Base-by-base conservation (phyloP, 2,329 filamentous ascomycete genomes). In the Sporothrix phasma region DNA sequence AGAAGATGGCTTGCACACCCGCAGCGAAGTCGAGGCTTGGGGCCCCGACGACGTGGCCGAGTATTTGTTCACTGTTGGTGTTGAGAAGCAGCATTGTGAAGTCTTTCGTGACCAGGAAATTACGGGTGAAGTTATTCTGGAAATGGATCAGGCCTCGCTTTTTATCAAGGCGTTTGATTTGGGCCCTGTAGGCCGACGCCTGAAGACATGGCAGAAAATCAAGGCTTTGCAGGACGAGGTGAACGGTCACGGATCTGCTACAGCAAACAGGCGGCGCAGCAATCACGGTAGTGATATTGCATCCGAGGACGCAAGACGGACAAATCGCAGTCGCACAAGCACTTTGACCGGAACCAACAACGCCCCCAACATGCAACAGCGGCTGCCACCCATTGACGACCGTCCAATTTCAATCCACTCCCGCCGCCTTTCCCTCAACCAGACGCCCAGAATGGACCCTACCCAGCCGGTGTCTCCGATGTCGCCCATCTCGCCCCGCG, bases 191-290 rank as follows among this genome's bases (percentile, higher is more conserved):
- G 93, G 93, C 8, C 84, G 90, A 64, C 84, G 93, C 66, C 77
- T 97, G 67, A 95, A 95, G 74, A 96, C 92, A 2, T 97, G 93
- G 93, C 91, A 97, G 75, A 96, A 94, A 76, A 92, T 97, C 74
- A 96, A 96, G 75, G 80, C 85, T 3, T 81, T 97, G 67, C 93
- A 97, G 73, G 90, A 96, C 71, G 91, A 97, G 74, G 87, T 94
- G 47, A 88, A 84, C 67, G 82, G 82, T 51, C 76, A 74, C 7
- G 64, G 72, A 17, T 67, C 75, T 29, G 78, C 77, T 11, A 62
- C 62, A 15, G 59, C 56, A 17, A 61, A 53, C 41, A 61, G 41
- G 7, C 78, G 81, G 65, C 78, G 83, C 61, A 83, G 79, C 54
- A 86, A 78, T 1, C 84, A 83, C 71, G 83, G 79, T 54, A 85